These are phyloP conservation scores for Aureobasidium sp. DNA, from an alignment of 2,329 filamentous ascomycete species.

Conservation along the genomic window DNA sequence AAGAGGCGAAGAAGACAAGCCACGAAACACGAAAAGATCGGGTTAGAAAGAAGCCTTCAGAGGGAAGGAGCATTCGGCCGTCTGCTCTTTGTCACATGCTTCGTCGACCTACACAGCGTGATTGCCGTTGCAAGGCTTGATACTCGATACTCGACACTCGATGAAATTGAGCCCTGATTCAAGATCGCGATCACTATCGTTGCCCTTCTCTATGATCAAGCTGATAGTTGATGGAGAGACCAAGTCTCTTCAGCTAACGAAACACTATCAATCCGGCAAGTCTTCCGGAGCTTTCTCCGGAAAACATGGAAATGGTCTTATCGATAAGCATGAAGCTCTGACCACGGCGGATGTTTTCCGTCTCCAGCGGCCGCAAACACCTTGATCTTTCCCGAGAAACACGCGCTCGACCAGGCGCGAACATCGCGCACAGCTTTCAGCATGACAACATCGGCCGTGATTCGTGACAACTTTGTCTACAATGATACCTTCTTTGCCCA, in stretches of 20 bases:
- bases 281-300: no score
- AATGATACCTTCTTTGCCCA: conserved; percentile 26
- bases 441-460: conserved; percentile 11
- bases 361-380: neutral
- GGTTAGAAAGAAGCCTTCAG: no score
- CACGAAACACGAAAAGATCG: neutral
- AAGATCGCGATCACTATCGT: no score
- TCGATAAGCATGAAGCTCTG: neutral
- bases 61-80: neutral
- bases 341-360: neutral
- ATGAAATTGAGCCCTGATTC: no score
- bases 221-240: neutral
- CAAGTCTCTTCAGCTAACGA: no score
- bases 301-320: neutral
- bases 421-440: neutral
- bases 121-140: neutral
- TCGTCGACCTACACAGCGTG: neutral
- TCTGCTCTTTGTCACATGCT: neutral
- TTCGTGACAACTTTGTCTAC: conserved; percentile 26
- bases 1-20: neutral
- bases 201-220: no score
- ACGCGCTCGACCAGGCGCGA: neutral
- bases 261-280: no score
- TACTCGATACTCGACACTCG: neutral
- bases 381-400: neutral